Evolutionary conservation across 2,329 filamentous ascomycete species (phyloP), one percentile per base, ranked within the genome.

Genomic region (Claviceps monticola): DNA sequence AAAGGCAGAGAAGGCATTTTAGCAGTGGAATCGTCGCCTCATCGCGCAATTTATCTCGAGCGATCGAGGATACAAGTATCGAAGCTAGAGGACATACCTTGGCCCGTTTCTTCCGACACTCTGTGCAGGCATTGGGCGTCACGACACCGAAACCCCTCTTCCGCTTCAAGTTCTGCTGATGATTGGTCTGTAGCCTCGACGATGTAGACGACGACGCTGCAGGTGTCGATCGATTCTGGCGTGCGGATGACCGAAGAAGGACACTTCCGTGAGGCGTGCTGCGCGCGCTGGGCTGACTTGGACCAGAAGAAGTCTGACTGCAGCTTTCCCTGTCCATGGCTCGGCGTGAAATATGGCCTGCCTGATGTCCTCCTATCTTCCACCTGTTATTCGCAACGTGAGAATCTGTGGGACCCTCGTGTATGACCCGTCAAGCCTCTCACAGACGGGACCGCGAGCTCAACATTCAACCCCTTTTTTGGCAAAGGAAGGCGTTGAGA

Each of bases 41-140:
- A 9, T 14, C n/a, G 1, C 34, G 8, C 7, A 13, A 16, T n/a
- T 17, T 11, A 29, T 43, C n/a, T 13, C 9, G n/a, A 2, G 29
- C 9, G 29, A 34, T 34, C 11, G 9, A 34, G 9, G 29, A 9
- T 34, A 34, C 29, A 34, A 8, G 11, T 5, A 17, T 41, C 9
- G 23, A 26, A 29, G 36, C 23, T 19, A 21, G 17, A 5, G 37
- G n/a, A 48, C 49, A 37, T 66, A 78, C 76, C 72, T 80, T 80
- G 57, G 78, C 76, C 53, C 78, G 75, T 64, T 80, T 80, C 66
- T 80, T 80, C 51, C 77, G 73, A 58, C 78, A 80, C 60, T 80
- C 78, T 17, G 74, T 80, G 60, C 78, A 80, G 23, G 78, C 78
- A 63, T 80, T 80, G 43, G 75, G 74, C 4, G 78, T 80, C 13